Conservation (phyloP, 495 filamentous ascomycete genomes). For the Penicillium flavigenum region DNA sequence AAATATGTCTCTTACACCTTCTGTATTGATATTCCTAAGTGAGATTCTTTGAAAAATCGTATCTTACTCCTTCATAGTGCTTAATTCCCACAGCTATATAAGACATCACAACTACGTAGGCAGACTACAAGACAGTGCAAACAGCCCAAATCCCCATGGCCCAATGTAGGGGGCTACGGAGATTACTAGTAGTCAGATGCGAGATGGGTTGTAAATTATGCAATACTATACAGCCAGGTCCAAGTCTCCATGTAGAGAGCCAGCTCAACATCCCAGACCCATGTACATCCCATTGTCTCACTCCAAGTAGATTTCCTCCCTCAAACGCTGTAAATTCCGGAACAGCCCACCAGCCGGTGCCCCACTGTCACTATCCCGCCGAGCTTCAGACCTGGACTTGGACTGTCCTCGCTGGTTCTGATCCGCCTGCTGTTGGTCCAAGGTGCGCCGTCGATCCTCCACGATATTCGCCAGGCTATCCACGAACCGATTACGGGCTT, state of each 20-base stretch:
- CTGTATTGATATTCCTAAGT: no score
- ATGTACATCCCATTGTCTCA: slow-evolving; percentile 21
- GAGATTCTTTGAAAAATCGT: no score
- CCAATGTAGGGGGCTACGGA: no score
- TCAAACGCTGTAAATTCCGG: slow-evolving; percentile 73
- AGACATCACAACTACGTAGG: no score
- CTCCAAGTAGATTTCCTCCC: slow-evolving; percentile 67
- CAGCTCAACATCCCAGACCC: slow-evolving; percentile 2
- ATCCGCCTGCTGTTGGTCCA: slow-evolving; percentile 54
- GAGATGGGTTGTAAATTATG: not conserved
- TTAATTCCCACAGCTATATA: no score
- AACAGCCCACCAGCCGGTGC: slow-evolving; percentile 72
- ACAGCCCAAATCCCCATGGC: no score
- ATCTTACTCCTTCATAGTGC: no score
- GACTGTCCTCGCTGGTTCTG: slow-evolving; percentile 24
- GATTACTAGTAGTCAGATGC: no score
- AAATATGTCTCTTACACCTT: no score
- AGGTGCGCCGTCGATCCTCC: slow-evolving; percentile 54
- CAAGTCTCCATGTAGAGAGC: slow-evolving; percentile 4
- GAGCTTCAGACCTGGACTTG: slow-evolving; percentile 28
- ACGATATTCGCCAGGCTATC: slow-evolving; percentile 67
- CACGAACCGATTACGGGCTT: slow-evolving; percentile 75
- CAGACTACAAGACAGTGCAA: no score
- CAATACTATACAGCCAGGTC: slow-evolving; percentile 1
- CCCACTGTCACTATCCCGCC: slow-evolving; percentile 42